Percentiles rank a stretch among this genome's conserved stretches.
These are phyloP conservation scores for Neurospora hispaniola DNA, from an alignment of 495 filamentous ascomycete species.

Conservation along the genomic window DNA sequence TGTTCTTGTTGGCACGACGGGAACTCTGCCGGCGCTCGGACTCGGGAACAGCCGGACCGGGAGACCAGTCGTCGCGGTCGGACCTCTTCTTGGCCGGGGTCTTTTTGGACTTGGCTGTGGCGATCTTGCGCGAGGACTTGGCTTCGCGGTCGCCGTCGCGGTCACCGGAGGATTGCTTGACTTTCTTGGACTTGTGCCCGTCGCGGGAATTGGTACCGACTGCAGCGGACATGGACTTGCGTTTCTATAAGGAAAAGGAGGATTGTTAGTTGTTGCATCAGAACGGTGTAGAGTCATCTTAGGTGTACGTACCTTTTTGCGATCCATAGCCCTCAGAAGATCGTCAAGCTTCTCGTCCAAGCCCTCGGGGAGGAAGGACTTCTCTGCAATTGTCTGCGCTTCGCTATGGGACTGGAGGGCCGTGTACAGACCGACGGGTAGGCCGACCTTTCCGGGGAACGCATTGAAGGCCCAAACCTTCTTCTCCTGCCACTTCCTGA, in stretches of 20 bases:
- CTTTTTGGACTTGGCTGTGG: conserved; percentile 23
- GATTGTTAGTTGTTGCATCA: neutral
- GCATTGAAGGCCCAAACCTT: conserved; percentile 70
- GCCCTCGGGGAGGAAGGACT: conserved; percentile 71
- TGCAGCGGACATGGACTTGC: conserved; percentile 24
- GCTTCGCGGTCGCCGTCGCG: neutral
- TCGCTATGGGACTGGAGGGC: conserved; percentile 63
- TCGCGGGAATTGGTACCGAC: conserved; percentile 24
- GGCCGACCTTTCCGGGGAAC: conserved; percentile 67
- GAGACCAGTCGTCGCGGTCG: conserved; percentile 15
- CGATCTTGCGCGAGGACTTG: conserved; percentile 6
- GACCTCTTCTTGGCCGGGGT: conserved; percentile 23
- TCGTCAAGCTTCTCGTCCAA: conserved; percentile 68
- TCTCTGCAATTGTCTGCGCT: conserved; percentile 74
- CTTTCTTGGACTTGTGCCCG: conserved; percentile 11
- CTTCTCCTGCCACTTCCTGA: conserved; percentile 71
- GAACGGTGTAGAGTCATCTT: neutral
- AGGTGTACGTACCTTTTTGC: conserved; percentile 37
- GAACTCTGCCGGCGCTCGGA: conserved; percentile 41
- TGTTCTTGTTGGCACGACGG: conserved; percentile 28
- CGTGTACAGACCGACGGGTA: conserved; percentile 69
- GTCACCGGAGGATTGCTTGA: conserved; percentile 7
- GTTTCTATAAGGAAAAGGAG: conserved; percentile 27
- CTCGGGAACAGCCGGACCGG: conserved; percentile 18
- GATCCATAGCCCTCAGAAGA: conserved; percentile 43